phyloP scores from a whole-genome alignment of 805 yeast genomes.

The Teunomyces pallodes region DNA sequence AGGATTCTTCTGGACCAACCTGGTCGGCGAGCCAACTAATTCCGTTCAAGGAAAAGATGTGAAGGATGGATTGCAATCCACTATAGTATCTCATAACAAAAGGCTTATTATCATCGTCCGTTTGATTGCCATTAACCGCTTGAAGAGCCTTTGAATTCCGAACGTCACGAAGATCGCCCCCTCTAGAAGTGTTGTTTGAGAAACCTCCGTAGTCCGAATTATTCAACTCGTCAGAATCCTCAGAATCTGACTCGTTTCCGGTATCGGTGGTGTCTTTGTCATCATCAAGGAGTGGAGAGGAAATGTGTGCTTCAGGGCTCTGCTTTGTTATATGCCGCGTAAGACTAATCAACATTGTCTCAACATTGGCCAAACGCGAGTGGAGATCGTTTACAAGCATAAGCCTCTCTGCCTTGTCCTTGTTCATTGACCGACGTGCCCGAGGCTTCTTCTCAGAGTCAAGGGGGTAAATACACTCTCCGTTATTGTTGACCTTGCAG shows the following conservation, averaged over 20 bases:
- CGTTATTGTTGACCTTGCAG: slow-evolving; percentile 15
- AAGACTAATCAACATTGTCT: slow-evolving; percentile 15
- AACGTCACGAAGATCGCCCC: neutral
- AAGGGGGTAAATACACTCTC: slow-evolving; percentile 17
- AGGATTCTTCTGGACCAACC: neutral
- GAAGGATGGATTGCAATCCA: neutral
- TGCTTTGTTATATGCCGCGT: slow-evolving; percentile 6
- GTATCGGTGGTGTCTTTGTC: slow-evolving; percentile 12
- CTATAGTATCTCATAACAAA: neutral
- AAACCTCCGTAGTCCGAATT: neutral
- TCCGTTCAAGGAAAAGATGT: neutral
- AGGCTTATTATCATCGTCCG: neutral
- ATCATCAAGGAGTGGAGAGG: slow-evolving; percentile 6
- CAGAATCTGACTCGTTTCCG: slow-evolving; percentile 5
- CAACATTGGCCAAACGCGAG: slow-evolving; percentile 13
- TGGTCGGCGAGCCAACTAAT: neutral
- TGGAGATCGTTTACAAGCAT: slow-evolving; percentile 9
- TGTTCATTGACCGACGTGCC: neutral
- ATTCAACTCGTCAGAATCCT: neutral
- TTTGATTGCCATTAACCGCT: too few relatives aligned
- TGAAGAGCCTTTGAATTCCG: neutral
- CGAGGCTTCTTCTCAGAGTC: slow-evolving; percentile 17
- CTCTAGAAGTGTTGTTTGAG: neutral
- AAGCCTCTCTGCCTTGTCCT: neutral
- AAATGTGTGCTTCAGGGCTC: slow-evolving; percentile 7